Evolutionary conservation across 2,329 filamentous ascomycete genomes (phyloP).

Genomic region (Aspergillus japonicus): DNA sequence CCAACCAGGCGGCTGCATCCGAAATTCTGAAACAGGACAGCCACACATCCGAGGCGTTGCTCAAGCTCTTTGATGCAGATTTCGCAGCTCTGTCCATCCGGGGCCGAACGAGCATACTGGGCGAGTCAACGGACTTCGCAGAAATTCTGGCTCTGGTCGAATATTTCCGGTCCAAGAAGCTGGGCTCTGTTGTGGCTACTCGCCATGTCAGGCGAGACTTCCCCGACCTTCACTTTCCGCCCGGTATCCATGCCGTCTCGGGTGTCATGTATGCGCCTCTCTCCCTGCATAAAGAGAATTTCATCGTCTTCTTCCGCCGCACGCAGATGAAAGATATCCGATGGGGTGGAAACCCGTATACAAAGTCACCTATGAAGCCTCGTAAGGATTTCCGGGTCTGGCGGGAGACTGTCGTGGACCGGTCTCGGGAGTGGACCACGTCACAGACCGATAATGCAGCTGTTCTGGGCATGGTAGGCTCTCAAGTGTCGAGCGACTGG

Average conservation of each 20-base stretch:
- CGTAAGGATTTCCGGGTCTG: conserved; percentile 78
- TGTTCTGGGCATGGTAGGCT: conserved; percentile 83
- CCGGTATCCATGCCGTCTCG: conserved; percentile 74
- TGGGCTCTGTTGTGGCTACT: conserved; percentile 73
- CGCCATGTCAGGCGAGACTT: conserved; percentile 76
- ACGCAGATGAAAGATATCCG: conserved; percentile 78
- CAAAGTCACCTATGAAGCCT: conserved; percentile 73
- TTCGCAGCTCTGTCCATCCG: conserved; percentile 80
- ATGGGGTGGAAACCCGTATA: conserved; percentile 59
- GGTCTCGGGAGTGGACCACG: conserved; percentile 83
- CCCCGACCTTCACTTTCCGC: conserved; percentile 74
- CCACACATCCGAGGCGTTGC: conserved; percentile 78
- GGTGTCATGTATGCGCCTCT: conserved; percentile 80
- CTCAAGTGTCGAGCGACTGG: conserved; percentile 90
- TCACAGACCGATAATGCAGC: conserved; percentile 87
- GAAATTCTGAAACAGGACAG: conserved; percentile 89
- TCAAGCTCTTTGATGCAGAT: conserved; percentile 83
- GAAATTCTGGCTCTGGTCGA: conserved; percentile 82
- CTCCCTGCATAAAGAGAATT: conserved; percentile 71
- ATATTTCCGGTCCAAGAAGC: conserved; percentile 72
- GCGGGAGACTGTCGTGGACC: conserved; percentile 77
- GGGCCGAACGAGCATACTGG: conserved; percentile 85
- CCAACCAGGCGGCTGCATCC: conserved; percentile 78
- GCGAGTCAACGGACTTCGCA: conserved; percentile 70
- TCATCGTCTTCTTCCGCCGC: conserved; percentile 84